Base-by-base conservation (phyloP, 805 yeast species). In the Ogataea neopini region DNA sequence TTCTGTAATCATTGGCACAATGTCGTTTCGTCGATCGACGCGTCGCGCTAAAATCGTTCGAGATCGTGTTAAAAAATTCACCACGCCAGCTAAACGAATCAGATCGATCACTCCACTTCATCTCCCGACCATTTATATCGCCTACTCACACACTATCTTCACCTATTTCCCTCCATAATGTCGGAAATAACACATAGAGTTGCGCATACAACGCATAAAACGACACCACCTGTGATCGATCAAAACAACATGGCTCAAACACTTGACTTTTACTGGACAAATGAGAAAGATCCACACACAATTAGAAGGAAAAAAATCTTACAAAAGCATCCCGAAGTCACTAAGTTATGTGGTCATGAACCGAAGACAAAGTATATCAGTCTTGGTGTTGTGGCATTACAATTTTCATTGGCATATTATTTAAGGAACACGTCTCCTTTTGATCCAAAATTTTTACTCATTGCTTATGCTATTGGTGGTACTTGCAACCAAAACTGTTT, bases 391-490 rank as follows among this genome's bases (percentile, higher is more conserved):
- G 91, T 87, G 11, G 49, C 71, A 1, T 54, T 85, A n/a, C 97
- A 90, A 66, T 70, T 88, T 17, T 44, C 76, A 1, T 66, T 76
- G 5, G 96, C 96, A 0, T 83, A 77, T 59, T 64, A 73, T 47
- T 68, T 90, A 43, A 72, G 86, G 47, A 64, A 84, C 58, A 75
- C 83, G 1, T 62, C 75, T 20, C 75, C 84, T 20, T 67, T 77
- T 36, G 64, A 75, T 22, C 73, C 74, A 70, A 72, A 73, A 54
- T 87, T 85, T 60, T 65, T 86, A 59, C 54, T 74, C 1, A 61
- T 80, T 10, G 92, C 95, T 4, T 90, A 90, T 59, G 67, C 85
- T 17, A 72, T 90, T 44, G 97, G 97, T 2, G 97, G 94, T 13
- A 87, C 96, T 7, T 78, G 87, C 45, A 84, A 82, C 63, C 96